Percentiles rank a stretch among this genome's conserved stretches.
These are phyloP conservation scores for Coemansia sp. DNA, from an alignment of 192 early-diverging fungal genomes.

Conservation along the genomic window DNA sequence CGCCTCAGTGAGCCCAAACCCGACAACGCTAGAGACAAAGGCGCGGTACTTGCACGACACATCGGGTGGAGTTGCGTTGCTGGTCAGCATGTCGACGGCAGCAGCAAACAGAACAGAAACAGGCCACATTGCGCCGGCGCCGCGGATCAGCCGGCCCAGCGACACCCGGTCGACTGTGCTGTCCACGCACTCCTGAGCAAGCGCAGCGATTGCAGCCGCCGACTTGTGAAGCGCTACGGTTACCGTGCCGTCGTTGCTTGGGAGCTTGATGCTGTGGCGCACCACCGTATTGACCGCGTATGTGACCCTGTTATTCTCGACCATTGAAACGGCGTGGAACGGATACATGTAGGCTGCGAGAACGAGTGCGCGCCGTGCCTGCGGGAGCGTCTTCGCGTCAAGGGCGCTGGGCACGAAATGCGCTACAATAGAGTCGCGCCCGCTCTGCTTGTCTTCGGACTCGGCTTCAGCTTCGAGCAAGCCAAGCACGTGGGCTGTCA, in stretches of 20 bases:
- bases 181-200: slow-evolving; percentile 9
- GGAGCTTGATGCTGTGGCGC: slow-evolving; percentile 67
- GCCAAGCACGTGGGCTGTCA: slow-evolving; percentile 18
- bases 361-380: slow-evolving; percentile 49
- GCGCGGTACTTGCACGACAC: slow-evolving; percentile 32
- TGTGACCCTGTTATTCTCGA: slow-evolving; percentile 52
- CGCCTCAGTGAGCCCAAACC: slow-evolving; percentile 21
- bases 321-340: slow-evolving; percentile 41
- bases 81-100: slow-evolving; percentile 43
- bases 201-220: slow-evolving; percentile 9
- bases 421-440: not conserved
- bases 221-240: slow-evolving; percentile 25
- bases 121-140: slow-evolving; percentile 60
- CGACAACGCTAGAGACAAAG: slow-evolving; percentile 15
- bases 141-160: slow-evolving; percentile 66
- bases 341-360: slow-evolving; percentile 64
- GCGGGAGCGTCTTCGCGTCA: not conserved
- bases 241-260: slow-evolving; percentile 31
- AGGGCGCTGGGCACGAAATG: slow-evolving; percentile 1
- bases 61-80: not conserved
- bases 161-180: slow-evolving; percentile 15
- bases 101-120: slow-evolving; percentile 54
- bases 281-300: slow-evolving; percentile 56
- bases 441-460: not conserved
- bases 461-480: slow-evolving; percentile 9